A percentile compares a stretch with the other conserved stretches of the same genome.
Evolutionary conservation across 441 rosid genomes (phyloP).

Genomic region (Sinapis alba): DNA sequence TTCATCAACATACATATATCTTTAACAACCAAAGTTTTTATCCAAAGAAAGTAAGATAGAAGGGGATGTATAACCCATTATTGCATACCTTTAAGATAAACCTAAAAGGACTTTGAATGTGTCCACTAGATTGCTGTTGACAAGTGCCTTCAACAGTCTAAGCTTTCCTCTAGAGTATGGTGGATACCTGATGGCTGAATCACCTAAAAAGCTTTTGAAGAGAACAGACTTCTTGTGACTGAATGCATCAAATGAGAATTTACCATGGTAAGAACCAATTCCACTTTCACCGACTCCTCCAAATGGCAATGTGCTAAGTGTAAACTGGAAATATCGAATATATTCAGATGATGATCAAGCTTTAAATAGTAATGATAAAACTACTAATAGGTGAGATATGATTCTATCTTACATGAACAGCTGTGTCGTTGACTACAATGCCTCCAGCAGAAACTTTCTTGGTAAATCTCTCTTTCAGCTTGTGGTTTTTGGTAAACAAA

Average conservation of each 20-base stretch:
- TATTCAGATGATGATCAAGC: background rate
- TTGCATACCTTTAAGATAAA: conserved; percentile 35
- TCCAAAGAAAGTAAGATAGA: background rate
- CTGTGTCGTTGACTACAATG: conserved; percentile 71
- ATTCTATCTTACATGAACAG: conserved; percentile 59
- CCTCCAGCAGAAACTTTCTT: conserved; percentile 78
- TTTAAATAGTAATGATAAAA: background rate
- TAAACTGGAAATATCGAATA: conserved; percentile 44
- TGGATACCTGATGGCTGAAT: conserved; percentile 54
- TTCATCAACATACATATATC: background rate
- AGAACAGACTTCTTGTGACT: conserved; percentile 73
- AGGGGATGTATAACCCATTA: background rate
- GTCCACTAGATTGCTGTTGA: conserved; percentile 45
- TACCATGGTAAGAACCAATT: conserved; percentile 72
- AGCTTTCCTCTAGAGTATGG: conserved; percentile 59
- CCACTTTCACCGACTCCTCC: conserved; percentile 84
- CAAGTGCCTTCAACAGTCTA: conserved; percentile 51
- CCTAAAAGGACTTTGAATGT: conserved; percentile 52
- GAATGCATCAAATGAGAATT: conserved; percentile 65
- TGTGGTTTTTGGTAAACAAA: conserved; percentile 67
- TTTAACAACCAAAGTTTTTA: background rate
- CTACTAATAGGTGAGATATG: background rate
- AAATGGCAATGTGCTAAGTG: conserved; percentile 55
- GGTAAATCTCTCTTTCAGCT: conserved; percentile 62
- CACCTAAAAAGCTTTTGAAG: conserved; percentile 55